A percentile compares a stretch with the other conserved stretches of the same genome.
Evolutionary conservation across 441 rosid genomes (phyloP).

Genomic region (Macaranga tanarius): DNA sequence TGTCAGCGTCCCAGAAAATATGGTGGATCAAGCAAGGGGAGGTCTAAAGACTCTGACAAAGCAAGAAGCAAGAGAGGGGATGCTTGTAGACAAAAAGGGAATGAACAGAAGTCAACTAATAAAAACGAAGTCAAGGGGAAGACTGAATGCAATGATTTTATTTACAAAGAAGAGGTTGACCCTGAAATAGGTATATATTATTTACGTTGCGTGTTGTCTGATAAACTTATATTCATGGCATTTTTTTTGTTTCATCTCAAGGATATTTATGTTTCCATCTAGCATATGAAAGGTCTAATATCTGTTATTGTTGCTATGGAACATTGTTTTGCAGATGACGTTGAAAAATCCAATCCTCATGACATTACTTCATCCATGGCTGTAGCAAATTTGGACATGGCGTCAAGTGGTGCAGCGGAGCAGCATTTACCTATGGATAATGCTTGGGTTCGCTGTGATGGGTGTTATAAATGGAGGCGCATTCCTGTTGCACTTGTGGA

Average conservation of each 20-base stretch:
- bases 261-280: not conserved
- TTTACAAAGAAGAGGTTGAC: constrained; percentile 33
- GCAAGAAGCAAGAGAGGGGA: constrained; percentile 42
- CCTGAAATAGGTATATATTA: constrained; percentile 51
- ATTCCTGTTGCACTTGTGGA: constrained; percentile 70
- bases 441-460: constrained; percentile 98
- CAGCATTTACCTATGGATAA: constrained; percentile 41
- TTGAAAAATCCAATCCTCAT: constrained; percentile 31
- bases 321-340: constrained; percentile 34
- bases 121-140: constrained; percentile 42
- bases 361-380: constrained; percentile 31
- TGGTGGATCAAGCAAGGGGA: constrained; percentile 43
- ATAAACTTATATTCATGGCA: not conserved
- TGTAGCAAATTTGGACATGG: constrained; percentile 39
- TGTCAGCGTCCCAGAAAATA: constrained; percentile 42
- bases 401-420: constrained; percentile 37
- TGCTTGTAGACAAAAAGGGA: constrained; percentile 36
- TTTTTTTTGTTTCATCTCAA: constrained; percentile 10
- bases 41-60: constrained; percentile 44
- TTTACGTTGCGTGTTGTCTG: constrained; percentile 11
- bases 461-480: constrained; percentile 91
- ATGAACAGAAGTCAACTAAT: constrained; percentile 35
- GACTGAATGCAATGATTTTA: constrained; percentile 31
- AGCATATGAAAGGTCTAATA: constrained; percentile 6
- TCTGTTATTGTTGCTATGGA: constrained; percentile 40